phyloP scores from a whole-genome alignment of 2,329 filamentous ascomycete genomes.

The Microcera coccophila region DNA sequence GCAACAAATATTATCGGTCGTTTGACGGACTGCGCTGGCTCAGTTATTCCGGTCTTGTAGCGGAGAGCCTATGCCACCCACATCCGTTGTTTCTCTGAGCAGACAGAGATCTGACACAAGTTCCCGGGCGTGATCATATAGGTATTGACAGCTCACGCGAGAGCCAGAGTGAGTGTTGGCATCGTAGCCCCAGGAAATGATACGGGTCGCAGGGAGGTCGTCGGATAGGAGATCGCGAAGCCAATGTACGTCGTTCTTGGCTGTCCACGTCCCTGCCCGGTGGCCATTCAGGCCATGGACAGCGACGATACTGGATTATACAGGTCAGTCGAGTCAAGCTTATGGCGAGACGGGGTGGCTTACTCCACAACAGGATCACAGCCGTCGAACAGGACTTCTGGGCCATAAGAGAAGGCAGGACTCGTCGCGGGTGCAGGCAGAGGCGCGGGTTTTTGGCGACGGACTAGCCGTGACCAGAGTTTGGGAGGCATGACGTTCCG shows the following conservation, averaged over 20 bases:
- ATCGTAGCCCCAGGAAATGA: constrained; percentile 4
- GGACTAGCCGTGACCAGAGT: no score
- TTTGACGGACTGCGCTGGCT: not conserved
- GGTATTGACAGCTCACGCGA: not conserved
- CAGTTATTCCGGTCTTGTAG: no score
- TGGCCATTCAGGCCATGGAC: not conserved
- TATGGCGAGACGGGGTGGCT: no score
- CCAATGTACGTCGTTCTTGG: not conserved
- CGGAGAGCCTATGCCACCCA: no score
- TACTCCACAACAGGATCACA: no score
- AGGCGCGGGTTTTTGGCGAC: no score
- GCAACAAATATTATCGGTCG: constrained; percentile 4
- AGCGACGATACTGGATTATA: constrained; percentile 1
- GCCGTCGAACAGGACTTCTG: no score
- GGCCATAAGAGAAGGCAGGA: no score
- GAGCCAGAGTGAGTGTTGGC: not conserved
- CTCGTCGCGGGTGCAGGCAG: no score
- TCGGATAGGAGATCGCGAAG: not conserved
- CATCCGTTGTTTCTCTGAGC: no score
- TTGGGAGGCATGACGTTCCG: no score
- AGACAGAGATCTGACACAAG: constrained; percentile 3
- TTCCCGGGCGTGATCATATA: constrained; percentile 1
- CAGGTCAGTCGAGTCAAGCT: no score
- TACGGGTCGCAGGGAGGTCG: not conserved
- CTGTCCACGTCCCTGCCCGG: not conserved